phyloP scores from a whole-genome alignment of 2,329 filamentous ascomycete genomes.

The Calonectria naviculata region DNA sequence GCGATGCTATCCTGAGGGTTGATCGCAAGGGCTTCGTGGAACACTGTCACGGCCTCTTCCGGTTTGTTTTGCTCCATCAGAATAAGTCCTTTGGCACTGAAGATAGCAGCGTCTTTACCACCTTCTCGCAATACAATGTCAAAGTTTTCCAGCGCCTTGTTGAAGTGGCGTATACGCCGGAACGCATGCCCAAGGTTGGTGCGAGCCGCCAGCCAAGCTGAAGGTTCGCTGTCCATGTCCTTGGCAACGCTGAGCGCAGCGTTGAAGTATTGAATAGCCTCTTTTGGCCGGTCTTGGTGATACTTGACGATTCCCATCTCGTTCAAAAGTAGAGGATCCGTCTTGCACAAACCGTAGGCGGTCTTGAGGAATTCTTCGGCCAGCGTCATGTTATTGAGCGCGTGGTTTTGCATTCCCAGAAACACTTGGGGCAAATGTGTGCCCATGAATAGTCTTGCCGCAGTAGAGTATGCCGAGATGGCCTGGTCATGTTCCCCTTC shows the following conservation, averaged over 20 bases:
- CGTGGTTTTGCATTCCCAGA: conserved; percentile 97
- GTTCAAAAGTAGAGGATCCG: conserved; percentile 91
- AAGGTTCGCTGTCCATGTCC: conserved; percentile 84
- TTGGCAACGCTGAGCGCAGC: conserved; percentile 81
- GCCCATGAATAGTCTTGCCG: conserved; percentile 93
- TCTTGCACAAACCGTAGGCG: conserved; percentile 84
- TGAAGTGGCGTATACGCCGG: conserved; percentile 75
- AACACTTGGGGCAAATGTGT: conserved; percentile 97
- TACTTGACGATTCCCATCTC: conserved; percentile 98
- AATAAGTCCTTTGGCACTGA: conserved; percentile 86
- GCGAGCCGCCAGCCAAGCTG: conserved; percentile 84
- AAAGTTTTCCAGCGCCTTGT: conserved; percentile 82
- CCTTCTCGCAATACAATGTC: conserved; percentile 88
- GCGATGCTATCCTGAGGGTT: conserved; percentile 84
- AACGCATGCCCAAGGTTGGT: conserved; percentile 93
- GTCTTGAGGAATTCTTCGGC: conserved; percentile 95
- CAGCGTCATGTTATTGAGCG: conserved; percentile 92
- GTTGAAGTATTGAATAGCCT: conserved; percentile 82
- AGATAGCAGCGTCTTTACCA: conserved; percentile 81
- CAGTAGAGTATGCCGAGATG: conserved; percentile 96
- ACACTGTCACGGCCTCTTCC: conserved; percentile 81
- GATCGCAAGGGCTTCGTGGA: conserved; percentile 87
- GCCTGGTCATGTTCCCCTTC: conserved; percentile 99
- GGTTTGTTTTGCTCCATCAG: conserved; percentile 80
- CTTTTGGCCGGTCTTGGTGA: conserved; percentile 82